phyloP scores from a whole-genome alignment of 2,329 filamentous ascomycete genomes.

The Cryphonectria naterciae region DNA sequence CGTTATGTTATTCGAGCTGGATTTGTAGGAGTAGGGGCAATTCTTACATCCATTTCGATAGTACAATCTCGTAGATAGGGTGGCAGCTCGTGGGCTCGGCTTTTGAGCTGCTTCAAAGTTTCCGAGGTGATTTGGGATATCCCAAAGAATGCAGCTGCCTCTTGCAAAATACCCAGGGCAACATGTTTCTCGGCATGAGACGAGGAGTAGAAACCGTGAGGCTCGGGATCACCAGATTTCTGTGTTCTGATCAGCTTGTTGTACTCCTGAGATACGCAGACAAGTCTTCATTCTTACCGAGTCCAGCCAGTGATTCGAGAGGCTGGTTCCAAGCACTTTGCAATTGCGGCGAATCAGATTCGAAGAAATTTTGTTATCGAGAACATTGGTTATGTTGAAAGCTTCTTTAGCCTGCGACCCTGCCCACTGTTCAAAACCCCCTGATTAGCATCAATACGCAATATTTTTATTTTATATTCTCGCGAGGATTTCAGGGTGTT shows the following conservation, averaged over 20 bases:
- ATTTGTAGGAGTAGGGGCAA: neutral
- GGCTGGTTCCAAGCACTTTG: neutral
- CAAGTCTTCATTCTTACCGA: neutral
- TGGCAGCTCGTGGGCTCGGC: neutral
- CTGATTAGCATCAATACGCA: neutral
- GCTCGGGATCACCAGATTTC: neutral
- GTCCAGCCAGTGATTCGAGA: neutral
- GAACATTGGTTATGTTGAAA: neutral
- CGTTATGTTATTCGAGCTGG: neutral
- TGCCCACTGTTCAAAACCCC: constrained; percentile 6
- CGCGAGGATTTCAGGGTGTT: neutral
- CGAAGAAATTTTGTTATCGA: neutral
- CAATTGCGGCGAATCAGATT: neutral
- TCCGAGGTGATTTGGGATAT: neutral
- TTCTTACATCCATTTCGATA: neutral
- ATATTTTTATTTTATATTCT: neutral
- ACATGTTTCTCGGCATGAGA: neutral
- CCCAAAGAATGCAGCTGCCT: neutral
- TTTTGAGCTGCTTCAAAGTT: neutral
- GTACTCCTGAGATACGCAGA: neutral
- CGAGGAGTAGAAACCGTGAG: neutral
- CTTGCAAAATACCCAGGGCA: neutral
- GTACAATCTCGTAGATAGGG: neutral
- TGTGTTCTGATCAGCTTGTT: neutral
- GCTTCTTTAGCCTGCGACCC: neutral